A percentile compares a stretch with the other conserved stretches of the same genome.
Conservation (phyloP, 2,329 filamentous ascomycete genomes). For the Cordyceps pruinosa region DNA sequence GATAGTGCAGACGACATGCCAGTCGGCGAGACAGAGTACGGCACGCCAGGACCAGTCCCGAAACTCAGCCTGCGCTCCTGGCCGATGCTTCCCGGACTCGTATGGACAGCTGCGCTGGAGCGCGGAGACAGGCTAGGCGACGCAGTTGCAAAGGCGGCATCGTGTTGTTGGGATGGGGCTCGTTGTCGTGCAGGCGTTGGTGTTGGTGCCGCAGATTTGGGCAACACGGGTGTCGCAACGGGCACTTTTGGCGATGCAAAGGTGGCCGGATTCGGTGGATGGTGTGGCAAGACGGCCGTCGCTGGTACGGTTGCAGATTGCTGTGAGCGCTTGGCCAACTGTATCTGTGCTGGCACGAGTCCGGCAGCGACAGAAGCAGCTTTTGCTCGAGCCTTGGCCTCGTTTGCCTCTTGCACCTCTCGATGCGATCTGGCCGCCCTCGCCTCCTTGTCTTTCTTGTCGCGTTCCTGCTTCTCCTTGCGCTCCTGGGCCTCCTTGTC, state of each 20-base stretch:
- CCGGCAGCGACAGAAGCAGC: slow-evolving; percentile 52
- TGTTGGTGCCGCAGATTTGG: slow-evolving; percentile 63
- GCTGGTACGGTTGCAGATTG: slow-evolving; percentile 29
- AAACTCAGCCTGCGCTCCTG: slow-evolving; percentile 57
- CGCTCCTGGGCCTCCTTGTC: slow-evolving; percentile 63
- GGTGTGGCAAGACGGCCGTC: slow-evolving; percentile 46
- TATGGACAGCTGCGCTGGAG: slow-evolving; percentile 55
- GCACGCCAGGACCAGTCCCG: slow-evolving; percentile 22
- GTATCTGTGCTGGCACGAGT: slow-evolving; percentile 5
- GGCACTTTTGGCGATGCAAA: slow-evolving; percentile 74
- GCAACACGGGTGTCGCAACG: slow-evolving; percentile 70
- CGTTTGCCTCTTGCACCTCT: slow-evolving; percentile 45
- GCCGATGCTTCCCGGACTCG: slow-evolving; percentile 57
- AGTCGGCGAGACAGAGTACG: slow-evolving; percentile 52
- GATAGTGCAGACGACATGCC: slow-evolving; percentile 21
- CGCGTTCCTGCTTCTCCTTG: slow-evolving; percentile 54
- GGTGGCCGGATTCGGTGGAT: slow-evolving; percentile 48
- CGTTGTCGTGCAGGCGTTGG: slow-evolving; percentile 72
- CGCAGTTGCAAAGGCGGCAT: slow-evolving; percentile 61
- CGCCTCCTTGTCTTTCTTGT: slow-evolving; percentile 55
- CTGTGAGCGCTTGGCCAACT: slow-evolving; percentile 24
- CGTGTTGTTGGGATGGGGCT: slow-evolving; percentile 65
- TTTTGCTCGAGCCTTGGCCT: slow-evolving; percentile 57
- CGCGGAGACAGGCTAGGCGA: slow-evolving; percentile 56
- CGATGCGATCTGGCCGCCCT: slow-evolving; percentile 51